These are phyloP conservation scores for Musa balbisiana DNA, from an alignment of 202 grass and related monocot genomes.

Conservation along the genomic window DNA sequence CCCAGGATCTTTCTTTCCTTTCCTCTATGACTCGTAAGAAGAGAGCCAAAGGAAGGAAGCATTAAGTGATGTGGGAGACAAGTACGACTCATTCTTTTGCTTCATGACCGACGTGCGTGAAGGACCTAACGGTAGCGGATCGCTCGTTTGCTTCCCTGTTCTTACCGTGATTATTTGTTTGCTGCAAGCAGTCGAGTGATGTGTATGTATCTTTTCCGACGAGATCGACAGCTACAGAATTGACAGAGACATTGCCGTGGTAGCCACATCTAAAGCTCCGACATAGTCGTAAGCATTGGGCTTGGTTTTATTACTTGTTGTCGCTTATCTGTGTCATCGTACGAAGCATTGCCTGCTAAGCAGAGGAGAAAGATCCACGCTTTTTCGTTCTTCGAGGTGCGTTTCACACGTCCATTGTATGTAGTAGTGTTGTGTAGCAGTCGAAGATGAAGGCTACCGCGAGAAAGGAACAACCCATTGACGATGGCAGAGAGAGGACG, in stretches of 20 bases:
- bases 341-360: neutral
- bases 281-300: neutral
- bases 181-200: neutral
- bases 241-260: neutral
- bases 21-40: neutral
- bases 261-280: neutral
- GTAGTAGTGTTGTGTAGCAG: neutral
- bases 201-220: neutral
- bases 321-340: neutral
- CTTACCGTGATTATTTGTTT: neutral
- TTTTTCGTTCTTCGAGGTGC: constrained; percentile 10
- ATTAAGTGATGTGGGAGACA: too few relatives aligned
- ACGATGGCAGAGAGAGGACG: neutral
- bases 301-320: neutral
- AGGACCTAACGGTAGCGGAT: neutral
- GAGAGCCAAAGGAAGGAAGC: too few relatives aligned
- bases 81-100: too few relatives aligned
- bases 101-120: too few relatives aligned
- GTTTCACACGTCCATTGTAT: neutral
- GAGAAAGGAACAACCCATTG: neutral
- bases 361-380: constrained; percentile 4
- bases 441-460: neutral
- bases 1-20: neutral
- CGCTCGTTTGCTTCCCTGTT: neutral
- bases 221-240: neutral